These are phyloP conservation scores for Stephania yunnanensis DNA, from an alignment of 164 flowering plant genomes.

Conservation along the genomic window DNA sequence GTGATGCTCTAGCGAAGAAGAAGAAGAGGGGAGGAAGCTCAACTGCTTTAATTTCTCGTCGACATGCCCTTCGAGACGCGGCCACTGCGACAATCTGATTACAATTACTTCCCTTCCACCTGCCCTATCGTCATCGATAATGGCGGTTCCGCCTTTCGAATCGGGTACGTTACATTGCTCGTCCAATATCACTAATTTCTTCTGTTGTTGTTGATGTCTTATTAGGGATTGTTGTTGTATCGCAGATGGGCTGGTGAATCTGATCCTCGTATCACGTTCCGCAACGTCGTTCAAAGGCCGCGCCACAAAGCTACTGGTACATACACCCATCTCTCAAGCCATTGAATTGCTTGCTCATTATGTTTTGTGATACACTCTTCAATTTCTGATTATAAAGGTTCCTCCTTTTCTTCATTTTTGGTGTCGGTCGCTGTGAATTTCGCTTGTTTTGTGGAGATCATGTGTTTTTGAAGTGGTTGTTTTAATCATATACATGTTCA, in stretches of 20 bases:
- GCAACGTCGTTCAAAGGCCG: conserved; percentile 31
- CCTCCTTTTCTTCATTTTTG: too few relatives aligned
- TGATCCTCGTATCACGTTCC: conserved; percentile 27
- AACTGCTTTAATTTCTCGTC: not conserved
- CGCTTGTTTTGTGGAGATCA: too few relatives aligned
- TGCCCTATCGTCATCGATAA: conserved; percentile 32
- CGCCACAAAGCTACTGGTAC: conserved; percentile 35
- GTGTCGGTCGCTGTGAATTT: too few relatives aligned
- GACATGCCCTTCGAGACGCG: conserved; percentile 1
- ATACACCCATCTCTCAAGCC: not conserved
- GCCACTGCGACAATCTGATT: conserved; percentile 27
- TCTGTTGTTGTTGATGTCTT: not conserved
- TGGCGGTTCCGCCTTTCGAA: conserved; percentile 28
- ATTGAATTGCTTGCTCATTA: not conserved
- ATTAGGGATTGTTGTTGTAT: not conserved
- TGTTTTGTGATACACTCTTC: not conserved
- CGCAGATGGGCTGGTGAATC: conserved; percentile 36
- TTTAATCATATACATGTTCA: not conserved
- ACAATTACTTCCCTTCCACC: conserved; percentile 17
- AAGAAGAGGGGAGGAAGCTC: not conserved
- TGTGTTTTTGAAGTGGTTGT: not conserved
- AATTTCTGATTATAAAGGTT: too few relatives aligned
- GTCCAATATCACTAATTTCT: not conserved
- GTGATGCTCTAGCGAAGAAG: too few relatives aligned
- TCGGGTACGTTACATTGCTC: conserved; percentile 15